These are phyloP conservation scores for Suhomyces taliae DNA, from an alignment of 1,139 yeast species.

Conservation along the genomic window DNA sequence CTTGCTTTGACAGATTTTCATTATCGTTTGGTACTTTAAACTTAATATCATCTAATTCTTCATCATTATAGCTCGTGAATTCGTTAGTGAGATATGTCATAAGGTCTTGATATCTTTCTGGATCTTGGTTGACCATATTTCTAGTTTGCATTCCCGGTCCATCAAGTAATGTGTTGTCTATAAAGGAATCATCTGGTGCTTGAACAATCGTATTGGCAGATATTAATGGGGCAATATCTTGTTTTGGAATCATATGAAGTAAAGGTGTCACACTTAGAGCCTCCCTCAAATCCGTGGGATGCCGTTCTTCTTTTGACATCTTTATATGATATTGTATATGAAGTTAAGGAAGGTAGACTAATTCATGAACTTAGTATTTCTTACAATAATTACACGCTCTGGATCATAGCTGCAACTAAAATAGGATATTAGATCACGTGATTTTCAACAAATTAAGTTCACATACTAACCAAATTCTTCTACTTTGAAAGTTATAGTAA, in stretches of 20 bases:
- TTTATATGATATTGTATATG: no score
- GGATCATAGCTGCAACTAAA: background rate
- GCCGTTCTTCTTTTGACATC: slow-evolving; percentile 4
- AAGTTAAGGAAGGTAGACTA: background rate
- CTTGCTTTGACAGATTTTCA: background rate
- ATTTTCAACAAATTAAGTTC: no score
- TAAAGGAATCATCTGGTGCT: slow-evolving; percentile 10
- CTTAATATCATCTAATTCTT: slow-evolving; percentile 16
- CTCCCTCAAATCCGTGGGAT: slow-evolving; percentile 22
- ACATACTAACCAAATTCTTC: no score
- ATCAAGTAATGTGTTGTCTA: background rate
- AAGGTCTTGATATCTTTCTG: slow-evolving; percentile 12
- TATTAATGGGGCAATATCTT: slow-evolving; percentile 25
- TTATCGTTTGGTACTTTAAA: slow-evolving; percentile 9
- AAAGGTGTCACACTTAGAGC: slow-evolving; percentile 31
- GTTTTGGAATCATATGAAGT: slow-evolving; percentile 31
- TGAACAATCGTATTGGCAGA: slow-evolving; percentile 10
- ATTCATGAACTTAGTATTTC: background rate
- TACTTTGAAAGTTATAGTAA: no score
- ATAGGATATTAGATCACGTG: background rate
- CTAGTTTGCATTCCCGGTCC: slow-evolving; percentile 5
- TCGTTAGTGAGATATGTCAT: slow-evolving; percentile 21
- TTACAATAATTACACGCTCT: background rate
- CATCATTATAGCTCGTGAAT: slow-evolving; percentile 13
- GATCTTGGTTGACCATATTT: slow-evolving; percentile 15